Base-by-base conservation (phyloP, 345 rosid species). In the Euphorbia lathyris region DNA sequence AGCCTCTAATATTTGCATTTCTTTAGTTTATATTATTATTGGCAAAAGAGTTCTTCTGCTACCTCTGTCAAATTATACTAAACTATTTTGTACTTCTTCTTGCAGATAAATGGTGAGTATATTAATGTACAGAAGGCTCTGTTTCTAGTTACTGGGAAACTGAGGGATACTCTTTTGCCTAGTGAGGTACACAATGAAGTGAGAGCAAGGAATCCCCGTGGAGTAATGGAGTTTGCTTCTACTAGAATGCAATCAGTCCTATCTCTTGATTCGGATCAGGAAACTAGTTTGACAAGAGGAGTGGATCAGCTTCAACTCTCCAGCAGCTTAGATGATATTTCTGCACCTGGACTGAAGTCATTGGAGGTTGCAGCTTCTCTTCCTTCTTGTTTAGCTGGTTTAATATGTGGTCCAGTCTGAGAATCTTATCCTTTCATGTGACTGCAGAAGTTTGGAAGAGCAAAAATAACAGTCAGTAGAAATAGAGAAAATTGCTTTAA, bases 51-150 rank as follows among this genome's bases (percentile, higher is more conserved):
- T 63, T 71, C 58, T 72, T 72, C 7, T 53, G 66, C 55, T 22
- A 68, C 36, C 61, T 76, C 53, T 34, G 40, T 43, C 52, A 14
- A 29, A 56, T 55, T 47, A n/a, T 42, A 29, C 14, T 53, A 27
- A 66, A 59, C 30, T 57, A 1, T 58, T 17, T 53, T 40, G 52
- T 58, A n/a, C 17, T 20, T 66, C 17, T 20, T 66, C 67, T 74
- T 73, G 66, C 81, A 85, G 88, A 83, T 85, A 29, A 70, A 65
- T 20, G 88, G 88, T 5, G 80, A 66, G 45, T 79, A 77, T 75
- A 66, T 55, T 67, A 70, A 62, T 23, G 86, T 83, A 63, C 83
- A 79, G 58, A 83, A 83, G 62, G 83, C 82, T 48, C 64, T 85
- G 32, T 65, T 73, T 68, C 74, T 77, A 62, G 79, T 85, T 56